Evolutionary conservation across 352 stramenopile genomes (phyloP).

Genomic region (Stephanocyclus meneghinianus): DNA sequence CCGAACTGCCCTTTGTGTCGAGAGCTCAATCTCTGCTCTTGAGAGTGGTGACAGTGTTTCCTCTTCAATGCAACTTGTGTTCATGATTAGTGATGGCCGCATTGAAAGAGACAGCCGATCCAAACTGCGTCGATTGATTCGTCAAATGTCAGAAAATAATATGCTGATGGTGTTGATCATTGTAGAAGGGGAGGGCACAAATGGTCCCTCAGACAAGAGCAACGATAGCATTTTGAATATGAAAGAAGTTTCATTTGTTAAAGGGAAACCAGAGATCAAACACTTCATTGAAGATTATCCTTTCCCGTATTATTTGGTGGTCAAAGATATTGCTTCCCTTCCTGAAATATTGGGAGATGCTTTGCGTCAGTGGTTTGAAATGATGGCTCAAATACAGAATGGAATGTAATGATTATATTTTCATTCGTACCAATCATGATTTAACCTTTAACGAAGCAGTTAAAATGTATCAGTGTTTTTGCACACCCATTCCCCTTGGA

Average conservation of each 20-base stretch:
- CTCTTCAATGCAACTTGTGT: conserved; percentile 93
- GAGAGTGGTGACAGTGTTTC: conserved; percentile 77
- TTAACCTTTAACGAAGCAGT: neutral
- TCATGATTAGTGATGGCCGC: conserved; percentile 97
- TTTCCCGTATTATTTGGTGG: conserved; percentile 99
- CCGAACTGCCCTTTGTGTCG: conserved; percentile 92
- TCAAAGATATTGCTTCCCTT: conserved; percentile 92
- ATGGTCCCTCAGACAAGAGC: conserved; percentile 38
- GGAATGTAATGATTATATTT: conserved; percentile 23
- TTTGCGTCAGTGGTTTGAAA: conserved; percentile 99
- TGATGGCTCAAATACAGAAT: conserved; percentile 82
- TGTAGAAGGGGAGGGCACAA: conserved; percentile 86
- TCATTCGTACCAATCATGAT: neutral
- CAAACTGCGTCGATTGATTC: conserved; percentile 92
- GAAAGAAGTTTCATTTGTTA: conserved; percentile 95
- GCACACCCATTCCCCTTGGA: conserved; percentile 19
- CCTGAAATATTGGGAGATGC: conserved; percentile 98
- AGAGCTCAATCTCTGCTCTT: conserved; percentile 89
- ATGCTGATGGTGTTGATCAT: conserved; percentile 98
- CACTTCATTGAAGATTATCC: conserved; percentile 99
- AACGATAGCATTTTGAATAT: conserved; percentile 97
- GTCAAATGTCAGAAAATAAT: conserved; percentile 95
- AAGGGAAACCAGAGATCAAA: conserved; percentile 94
- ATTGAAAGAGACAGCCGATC: conserved; percentile 96
- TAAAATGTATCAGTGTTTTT: conserved; percentile 3